Conservation (phyloP, 306 rosid species). For the Inga oerstediana region DNA sequence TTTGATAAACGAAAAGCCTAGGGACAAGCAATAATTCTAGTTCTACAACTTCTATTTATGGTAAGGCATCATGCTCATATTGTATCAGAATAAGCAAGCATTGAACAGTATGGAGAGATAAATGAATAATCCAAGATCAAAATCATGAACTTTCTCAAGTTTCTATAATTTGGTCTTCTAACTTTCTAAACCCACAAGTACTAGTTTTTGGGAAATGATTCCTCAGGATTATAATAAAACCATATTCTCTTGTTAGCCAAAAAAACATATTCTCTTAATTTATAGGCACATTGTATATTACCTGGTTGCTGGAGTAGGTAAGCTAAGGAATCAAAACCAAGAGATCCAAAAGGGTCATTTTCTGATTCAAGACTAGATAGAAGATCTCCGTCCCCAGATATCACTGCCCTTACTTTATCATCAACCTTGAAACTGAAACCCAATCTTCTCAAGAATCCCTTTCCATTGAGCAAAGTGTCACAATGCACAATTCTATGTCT, state of each 20-base stretch:
- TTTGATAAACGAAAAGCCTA: no score
- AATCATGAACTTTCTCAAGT: constrained; percentile 75
- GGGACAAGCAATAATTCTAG: neutral
- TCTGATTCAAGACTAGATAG: no score
- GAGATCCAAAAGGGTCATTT: neutral
- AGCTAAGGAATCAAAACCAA: constrained; percentile 43
- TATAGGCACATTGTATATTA: constrained; percentile 51
- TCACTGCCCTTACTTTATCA: constrained; percentile 9
- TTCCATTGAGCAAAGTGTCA: neutral
- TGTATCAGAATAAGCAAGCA: constrained; percentile 72
- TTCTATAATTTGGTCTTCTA: neutral
- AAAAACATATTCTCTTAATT: no score
- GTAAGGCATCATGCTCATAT: neutral
- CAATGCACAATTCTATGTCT: neutral
- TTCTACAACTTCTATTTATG: neutral
- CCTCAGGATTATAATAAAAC: neutral
- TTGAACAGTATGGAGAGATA: constrained; percentile 55
- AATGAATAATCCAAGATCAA: constrained; percentile 69
- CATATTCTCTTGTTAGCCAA: no score
- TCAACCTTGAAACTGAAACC: constrained; percentile 29
- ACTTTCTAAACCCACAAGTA: neutral
- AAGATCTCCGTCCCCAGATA: no score
- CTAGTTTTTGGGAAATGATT: neutral
- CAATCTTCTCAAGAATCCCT: constrained; percentile 30
- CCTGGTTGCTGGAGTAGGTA: constrained; percentile 51